Conservation (phyloP, 2,329 filamentous ascomycete genomes). For the Cordyceps tenuipes region DNA sequence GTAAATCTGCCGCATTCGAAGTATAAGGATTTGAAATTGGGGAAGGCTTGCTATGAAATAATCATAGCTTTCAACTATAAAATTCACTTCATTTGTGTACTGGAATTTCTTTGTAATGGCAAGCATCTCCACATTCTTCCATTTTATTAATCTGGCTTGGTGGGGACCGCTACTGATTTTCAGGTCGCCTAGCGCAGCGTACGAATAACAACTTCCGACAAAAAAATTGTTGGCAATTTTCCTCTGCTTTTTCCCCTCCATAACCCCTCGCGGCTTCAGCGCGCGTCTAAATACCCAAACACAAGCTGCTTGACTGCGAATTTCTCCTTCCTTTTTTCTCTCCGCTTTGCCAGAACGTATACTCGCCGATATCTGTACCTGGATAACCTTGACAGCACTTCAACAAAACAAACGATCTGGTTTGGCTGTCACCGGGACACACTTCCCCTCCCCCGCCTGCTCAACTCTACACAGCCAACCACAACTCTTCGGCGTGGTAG, state of each 20-base stretch:
- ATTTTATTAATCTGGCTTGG: not conserved
- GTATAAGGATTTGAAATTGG: not conserved
- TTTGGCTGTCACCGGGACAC: not conserved
- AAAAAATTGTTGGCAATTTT: constrained; percentile 11
- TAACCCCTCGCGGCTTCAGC: constrained; percentile 11
- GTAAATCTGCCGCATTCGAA: not conserved
- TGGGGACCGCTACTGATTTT: constrained; percentile 5
- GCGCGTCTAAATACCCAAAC: constrained; percentile 9
- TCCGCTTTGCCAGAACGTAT: not conserved
- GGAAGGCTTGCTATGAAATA: not conserved
- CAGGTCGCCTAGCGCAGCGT: not conserved
- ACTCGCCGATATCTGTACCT: not conserved
- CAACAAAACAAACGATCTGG: not conserved
- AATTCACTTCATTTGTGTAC: not conserved
- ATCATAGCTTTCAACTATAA: not conserved
- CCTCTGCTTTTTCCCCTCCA: constrained; percentile 11
- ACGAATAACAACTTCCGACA: not conserved
- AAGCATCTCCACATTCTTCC: not conserved
- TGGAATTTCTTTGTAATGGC: not conserved
- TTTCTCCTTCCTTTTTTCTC: not conserved
- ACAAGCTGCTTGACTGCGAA: not conserved
- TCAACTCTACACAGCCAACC: not conserved
- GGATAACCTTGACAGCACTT: not conserved
- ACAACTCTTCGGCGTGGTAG: not conserved
- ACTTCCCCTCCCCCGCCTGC: constrained; percentile 8